Evolutionary conservation across 176 grass and related monocot genomes (phyloP), one percentile per base, ranked within the genome.

Genomic region (Aegilops sharonensis): DNA sequence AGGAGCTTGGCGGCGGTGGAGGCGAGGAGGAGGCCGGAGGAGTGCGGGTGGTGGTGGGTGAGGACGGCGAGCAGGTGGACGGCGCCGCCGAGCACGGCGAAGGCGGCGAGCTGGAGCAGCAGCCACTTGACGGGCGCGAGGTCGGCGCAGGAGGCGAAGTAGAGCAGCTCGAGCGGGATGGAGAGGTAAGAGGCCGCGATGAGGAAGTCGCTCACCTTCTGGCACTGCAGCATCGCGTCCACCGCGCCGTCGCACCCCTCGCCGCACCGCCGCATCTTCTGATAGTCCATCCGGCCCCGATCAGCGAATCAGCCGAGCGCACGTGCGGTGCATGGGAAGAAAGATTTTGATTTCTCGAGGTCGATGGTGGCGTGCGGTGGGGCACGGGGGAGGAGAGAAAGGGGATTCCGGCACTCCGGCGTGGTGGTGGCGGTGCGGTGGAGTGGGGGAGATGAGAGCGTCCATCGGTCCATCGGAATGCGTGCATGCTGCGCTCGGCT

Each of bases 171-270:
- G 21, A 93, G 85, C 18, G 85, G 88, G 73, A 76, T 76, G 15
- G 73, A 76, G 73, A 76, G 73, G 47, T 76, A 76, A 45, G 73
- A 76, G 15, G 83, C 64, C n/a, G 88, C 82, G 72, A 93, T 93
- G 78, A 93, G 87, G 64, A 93, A 64, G 62, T 93, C 85, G 63
- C 87, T 86, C 81, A 84, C 78, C 52, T 86, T 86, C 90, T 92
- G 87, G 77, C 84, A 89, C 84, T 84, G 87, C 74, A 89, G 61
- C 45, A 89, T 65, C 52, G 42, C 77, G 66, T 89, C 87, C 82
- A 65, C 56, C 80, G 43, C 80, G 64, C 66, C 65, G 47, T 82
- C 65, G 47, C 80, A 82, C 11, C 79, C 79, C 2, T 32, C 40
- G 64, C 29, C 31, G 64, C 79, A 76, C 15, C 45, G 73, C 45